Evolutionary conservation across 108 stramenopile species (phyloP).

Genomic region (Nitzschia putrida): DNA sequence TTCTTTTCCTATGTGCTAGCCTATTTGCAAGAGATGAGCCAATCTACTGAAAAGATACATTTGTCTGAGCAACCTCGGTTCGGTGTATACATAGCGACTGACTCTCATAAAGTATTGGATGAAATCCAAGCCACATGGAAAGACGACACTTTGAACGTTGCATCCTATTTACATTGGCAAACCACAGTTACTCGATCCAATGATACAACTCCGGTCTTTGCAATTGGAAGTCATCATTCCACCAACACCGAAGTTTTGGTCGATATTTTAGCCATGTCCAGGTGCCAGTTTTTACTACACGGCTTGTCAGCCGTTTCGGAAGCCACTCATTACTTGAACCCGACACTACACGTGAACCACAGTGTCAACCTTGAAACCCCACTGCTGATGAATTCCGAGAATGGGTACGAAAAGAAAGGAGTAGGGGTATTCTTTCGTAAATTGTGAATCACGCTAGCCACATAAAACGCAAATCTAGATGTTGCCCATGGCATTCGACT

Average conservation of each 20-base stretch:
- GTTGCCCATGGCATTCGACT: too few relatives aligned
- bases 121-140: neutral
- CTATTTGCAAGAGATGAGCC: conserved; percentile 24
- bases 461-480: too few relatives aligned
- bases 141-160: neutral
- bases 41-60: neutral
- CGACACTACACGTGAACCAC: conserved; percentile 16
- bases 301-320: conserved; percentile 45
- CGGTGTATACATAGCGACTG: conserved; percentile 40
- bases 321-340: conserved; percentile 50
- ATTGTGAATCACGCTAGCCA: too few relatives aligned
- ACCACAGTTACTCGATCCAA: neutral
- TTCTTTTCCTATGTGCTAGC: conserved; percentile 36
- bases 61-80: too few relatives aligned
- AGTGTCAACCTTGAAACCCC: conserved; percentile 46
- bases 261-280: conserved; percentile 51
- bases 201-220: neutral
- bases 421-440: neutral
- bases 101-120: conserved; percentile 26
- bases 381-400: conserved; percentile 11
- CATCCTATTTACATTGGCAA: conserved; percentile 14
- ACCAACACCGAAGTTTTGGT: conserved; percentile 49
- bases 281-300: conserved; percentile 49
- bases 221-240: conserved; percentile 35
- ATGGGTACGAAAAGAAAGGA: neutral